phyloP scores from a whole-genome alignment of 2,329 filamentous ascomycete genomes.

The Tolypocladium pustulatum region DNA sequence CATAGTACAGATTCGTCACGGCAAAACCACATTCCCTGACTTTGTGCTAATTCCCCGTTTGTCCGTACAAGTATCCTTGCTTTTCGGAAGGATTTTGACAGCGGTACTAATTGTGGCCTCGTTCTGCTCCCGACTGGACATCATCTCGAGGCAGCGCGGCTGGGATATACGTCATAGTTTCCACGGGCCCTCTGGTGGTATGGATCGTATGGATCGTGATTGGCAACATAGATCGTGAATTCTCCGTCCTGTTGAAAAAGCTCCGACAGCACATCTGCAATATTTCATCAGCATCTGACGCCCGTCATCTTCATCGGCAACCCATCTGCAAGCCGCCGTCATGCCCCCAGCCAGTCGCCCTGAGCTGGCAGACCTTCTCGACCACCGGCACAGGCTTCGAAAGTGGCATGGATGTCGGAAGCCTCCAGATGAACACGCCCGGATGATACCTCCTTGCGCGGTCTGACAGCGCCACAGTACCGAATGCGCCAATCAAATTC shows the following conservation, averaged over 20 bases:
- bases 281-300: background rate
- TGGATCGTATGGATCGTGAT: background rate
- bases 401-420: background rate
- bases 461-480: background rate
- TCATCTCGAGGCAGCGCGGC: background rate
- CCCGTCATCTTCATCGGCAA: background rate
- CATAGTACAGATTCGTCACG: background rate
- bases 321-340: background rate
- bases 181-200: background rate
- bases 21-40: background rate
- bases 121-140: background rate
- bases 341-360: background rate
- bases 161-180: background rate
- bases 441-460: background rate
- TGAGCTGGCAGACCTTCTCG: background rate
- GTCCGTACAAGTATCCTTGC: background rate
- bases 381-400: background rate
- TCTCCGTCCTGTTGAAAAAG: background rate
- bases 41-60: background rate
- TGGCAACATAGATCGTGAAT: background rate
- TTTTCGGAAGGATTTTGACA: background rate
- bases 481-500: background rate
- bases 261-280: background rate
- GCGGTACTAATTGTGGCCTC: background rate
- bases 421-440: background rate